phyloP scores from a whole-genome alignment of 2,329 filamentous ascomycete species.

The Pyrenochaeta sp. region DNA sequence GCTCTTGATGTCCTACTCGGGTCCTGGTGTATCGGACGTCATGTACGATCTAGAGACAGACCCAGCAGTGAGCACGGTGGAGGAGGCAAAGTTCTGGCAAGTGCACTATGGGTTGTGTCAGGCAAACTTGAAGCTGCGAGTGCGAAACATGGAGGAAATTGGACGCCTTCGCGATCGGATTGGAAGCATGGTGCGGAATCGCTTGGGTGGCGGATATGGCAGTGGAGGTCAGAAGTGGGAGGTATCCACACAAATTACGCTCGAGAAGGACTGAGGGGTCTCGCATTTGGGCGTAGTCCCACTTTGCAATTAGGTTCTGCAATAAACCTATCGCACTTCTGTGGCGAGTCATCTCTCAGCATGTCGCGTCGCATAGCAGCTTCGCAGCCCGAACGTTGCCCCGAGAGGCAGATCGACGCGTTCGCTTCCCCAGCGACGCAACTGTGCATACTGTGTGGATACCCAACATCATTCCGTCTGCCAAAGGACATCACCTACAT shows the following conservation, averaged over 20 bases:
- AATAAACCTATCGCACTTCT: conserved; percentile 28
- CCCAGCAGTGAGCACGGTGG: conserved; percentile 76
- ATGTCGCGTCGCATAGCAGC: conserved; percentile 18
- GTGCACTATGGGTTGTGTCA: conserved; percentile 97
- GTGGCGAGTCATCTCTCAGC: conserved; percentile 30
- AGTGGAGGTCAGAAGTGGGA: conserved; percentile 87
- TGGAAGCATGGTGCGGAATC: conserved; percentile 80
- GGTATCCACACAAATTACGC: conserved; percentile 81
- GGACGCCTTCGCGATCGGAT: conserved; percentile 79
- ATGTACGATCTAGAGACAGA: conserved; percentile 86
- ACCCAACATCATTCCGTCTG: conserved; percentile 12
- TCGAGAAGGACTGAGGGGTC: conserved; percentile 56
- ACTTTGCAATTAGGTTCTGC: conserved; percentile 23
- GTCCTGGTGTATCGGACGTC: conserved; percentile 72
- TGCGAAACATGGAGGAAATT: conserved; percentile 71
- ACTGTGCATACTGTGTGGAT: conserved; percentile 7
- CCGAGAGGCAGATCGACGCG: conserved; percentile 11
- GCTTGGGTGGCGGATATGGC: conserved; percentile 88
- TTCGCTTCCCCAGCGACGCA: conserved; percentile 20
- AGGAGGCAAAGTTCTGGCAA: conserved; percentile 97
- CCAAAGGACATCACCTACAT: conserved; percentile 17
- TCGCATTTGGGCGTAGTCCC: conserved; percentile 21
- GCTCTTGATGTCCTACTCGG: conserved; percentile 89
- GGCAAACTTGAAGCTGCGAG: conserved; percentile 86
- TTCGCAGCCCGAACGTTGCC: conserved; percentile 33